Conservation (phyloP, 495 filamentous ascomycete species). For the Lepidopterella palustris region DNA sequence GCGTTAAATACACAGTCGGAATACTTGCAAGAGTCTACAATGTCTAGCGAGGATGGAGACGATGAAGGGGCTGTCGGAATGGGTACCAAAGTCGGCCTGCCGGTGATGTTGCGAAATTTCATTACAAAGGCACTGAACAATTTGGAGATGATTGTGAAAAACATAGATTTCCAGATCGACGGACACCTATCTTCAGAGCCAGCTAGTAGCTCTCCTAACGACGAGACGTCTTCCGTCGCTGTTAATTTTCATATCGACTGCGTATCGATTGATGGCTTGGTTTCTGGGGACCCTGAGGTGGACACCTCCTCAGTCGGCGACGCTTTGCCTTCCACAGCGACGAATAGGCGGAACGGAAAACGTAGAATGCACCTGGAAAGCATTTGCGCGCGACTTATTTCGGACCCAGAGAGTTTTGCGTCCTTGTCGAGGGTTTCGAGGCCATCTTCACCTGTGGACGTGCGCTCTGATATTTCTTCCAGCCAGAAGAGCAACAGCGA, state of each 20-base stretch:
- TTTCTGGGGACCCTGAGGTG: conserved; percentile 12
- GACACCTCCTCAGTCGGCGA: background rate
- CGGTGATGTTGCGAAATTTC: conserved; percentile 74
- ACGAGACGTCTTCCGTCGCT: conserved; percentile 11
- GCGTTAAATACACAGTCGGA: conserved; percentile 63
- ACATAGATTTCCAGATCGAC: conserved; percentile 43
- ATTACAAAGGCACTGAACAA: conserved; percentile 77
- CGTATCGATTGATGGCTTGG: conserved; percentile 21
- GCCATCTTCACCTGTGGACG: conserved; percentile 19
- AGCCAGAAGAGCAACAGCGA: background rate
- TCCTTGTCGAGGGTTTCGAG: conserved; percentile 19
- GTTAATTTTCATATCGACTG: conserved; percentile 24
- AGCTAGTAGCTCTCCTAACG: background rate
- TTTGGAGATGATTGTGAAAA: conserved; percentile 60
- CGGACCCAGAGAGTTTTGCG: conserved; percentile 23
- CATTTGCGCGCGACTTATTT: conserved; percentile 25
- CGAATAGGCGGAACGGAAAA: conserved; percentile 9
- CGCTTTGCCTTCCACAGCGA: background rate
- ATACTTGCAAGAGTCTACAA: conserved; percentile 48
- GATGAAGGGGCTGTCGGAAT: conserved; percentile 60
- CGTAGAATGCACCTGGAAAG: conserved; percentile 23
- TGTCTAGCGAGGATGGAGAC: conserved; percentile 51
- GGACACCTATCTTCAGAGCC: conserved; percentile 13
- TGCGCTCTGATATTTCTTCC: conserved; percentile 15
- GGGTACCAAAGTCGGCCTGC: conserved; percentile 66